Base-by-base conservation (phyloP, 305 asterid species). In the Fraxinus albicans region DNA sequence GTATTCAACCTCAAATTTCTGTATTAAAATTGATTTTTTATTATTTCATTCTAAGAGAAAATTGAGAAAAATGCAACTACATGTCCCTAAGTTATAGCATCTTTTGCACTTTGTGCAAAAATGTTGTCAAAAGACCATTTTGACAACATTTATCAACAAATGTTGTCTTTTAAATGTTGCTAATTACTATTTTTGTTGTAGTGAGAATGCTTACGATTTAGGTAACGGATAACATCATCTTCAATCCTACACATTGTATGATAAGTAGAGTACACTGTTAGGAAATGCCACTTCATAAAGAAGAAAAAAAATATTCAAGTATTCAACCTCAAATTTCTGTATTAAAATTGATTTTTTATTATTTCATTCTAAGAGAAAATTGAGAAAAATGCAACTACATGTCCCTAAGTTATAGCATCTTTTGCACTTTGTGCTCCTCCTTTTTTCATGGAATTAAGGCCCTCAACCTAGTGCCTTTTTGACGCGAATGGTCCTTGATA, bases 181-280 rank as follows among this genome's bases (percentile, higher is more conserved):
- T 33, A 33, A 33, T 33, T 0, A 33, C 35, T 2, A 33, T 33
- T 33, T 33, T 33, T 33, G 35, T 33, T 33, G 35, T 33, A 33
- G 4, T 33, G 35, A n/a, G n/a, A n/a, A n/a, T n/a, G 33, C 85
- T 89, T 91, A 79, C 97, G 95, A 73, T 92, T 93, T 80, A 92
- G 77, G 88, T 92, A 93, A 36, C 95, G 90, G 85, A 89, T 85
- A 55, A 92, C 95, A 47, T 93, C 97, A 65, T 93, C 97, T 84
- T 91, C 97, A 67, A 87, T 83, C 97, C 97, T 93, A 69, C 42
- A 75, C 44, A 82, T 29, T 70, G 80, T 88, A 88, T 23, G 44
- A 29, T 81, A 85, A 81, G 73, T 72, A 58, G 70, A 77, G 81
- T 40, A 69, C 75, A 27, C 1, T 55, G 29, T 79, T 35, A 80